phyloP scores from a whole-genome alignment of 2,329 filamentous ascomycete genomes.

The Neopestalotiopsis sp. region DNA sequence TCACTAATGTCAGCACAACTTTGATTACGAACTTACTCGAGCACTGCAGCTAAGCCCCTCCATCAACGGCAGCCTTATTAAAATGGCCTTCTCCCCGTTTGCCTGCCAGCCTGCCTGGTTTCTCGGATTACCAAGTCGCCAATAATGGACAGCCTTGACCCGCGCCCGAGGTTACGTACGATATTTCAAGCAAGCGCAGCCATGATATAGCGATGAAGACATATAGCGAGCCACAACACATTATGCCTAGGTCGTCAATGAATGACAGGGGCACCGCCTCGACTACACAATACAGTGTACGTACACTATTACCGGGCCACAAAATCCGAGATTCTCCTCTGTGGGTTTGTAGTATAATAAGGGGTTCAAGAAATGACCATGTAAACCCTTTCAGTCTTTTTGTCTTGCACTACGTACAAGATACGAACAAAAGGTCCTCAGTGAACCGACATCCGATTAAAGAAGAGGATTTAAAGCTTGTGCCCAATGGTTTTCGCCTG shows the following conservation, averaged over 20 bases:
- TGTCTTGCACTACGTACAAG: no score
- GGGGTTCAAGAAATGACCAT: neutral
- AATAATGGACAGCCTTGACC: neutral
- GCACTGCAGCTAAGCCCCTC: neutral
- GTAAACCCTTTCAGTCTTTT: neutral
- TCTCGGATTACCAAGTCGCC: neutral
- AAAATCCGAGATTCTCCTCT: neutral
- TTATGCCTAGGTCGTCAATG: neutral
- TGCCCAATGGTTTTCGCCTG: neutral
- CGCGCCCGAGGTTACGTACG: neutral
- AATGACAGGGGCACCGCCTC: neutral
- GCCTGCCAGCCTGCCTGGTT: neutral
- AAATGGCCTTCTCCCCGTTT: neutral
- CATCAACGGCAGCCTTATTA: neutral
- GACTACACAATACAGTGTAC: neutral
- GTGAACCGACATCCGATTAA: no score
- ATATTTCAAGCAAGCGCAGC: neutral
- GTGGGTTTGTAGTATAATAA: neutral
- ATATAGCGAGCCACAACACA: neutral
- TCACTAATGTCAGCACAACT: neutral
- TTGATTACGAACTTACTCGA: neutral
- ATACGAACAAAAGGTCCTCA: no score
- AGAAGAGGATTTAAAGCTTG: no score
- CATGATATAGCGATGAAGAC: neutral
- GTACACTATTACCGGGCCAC: neutral